These are phyloP conservation scores for Coleophoma cylindrospora DNA, from an alignment of 2,329 filamentous ascomycete species.

Conservation along the genomic window DNA sequence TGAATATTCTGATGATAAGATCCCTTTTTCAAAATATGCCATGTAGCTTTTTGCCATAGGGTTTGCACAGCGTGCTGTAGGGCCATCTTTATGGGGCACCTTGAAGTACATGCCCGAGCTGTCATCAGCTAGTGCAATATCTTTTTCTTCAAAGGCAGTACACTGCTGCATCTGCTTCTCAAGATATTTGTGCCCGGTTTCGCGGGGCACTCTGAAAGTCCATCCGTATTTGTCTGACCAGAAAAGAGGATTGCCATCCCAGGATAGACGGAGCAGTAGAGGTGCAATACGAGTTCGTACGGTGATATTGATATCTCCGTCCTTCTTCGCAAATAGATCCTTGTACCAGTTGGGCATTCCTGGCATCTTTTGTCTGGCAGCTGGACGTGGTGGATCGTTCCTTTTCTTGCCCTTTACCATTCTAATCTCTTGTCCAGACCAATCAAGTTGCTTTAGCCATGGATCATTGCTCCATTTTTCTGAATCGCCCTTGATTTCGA, in stretches of 20 bases:
- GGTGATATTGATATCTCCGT: conserved; percentile 67
- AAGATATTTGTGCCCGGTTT: conserved; percentile 59
- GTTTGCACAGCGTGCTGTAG: conserved; percentile 74
- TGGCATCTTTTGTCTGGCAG: conserved; percentile 82
- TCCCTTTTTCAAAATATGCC: conserved; percentile 85
- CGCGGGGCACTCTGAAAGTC: conserved; percentile 74
- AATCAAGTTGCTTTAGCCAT: conserved; percentile 92
- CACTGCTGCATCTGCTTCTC: conserved; percentile 69
- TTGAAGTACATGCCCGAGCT: conserved; percentile 72
- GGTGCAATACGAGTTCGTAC: conserved; percentile 87
- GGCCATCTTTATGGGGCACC: conserved; percentile 93
- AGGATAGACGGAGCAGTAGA: conserved; percentile 74
- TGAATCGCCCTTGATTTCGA: conserved; percentile 65
- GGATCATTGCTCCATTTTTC: conserved; percentile 73
- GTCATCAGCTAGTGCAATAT: conserved; percentile 62
- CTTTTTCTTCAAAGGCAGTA: conserved; percentile 72
- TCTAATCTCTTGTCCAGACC: conserved; percentile 87
- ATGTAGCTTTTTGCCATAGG: conserved; percentile 91
- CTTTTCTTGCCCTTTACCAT: conserved; percentile 93
- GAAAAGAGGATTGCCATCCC: conserved; percentile 83
- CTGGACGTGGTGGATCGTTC: conserved; percentile 69
- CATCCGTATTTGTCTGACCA: conserved; percentile 95
- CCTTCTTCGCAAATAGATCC: conserved; percentile 70
- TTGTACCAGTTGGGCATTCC: conserved; percentile 98
- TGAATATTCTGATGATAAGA: conserved; percentile 76